Base-by-base conservation (phyloP, 169 alveolate species). In the Cryptosporidium sp. region DNA sequence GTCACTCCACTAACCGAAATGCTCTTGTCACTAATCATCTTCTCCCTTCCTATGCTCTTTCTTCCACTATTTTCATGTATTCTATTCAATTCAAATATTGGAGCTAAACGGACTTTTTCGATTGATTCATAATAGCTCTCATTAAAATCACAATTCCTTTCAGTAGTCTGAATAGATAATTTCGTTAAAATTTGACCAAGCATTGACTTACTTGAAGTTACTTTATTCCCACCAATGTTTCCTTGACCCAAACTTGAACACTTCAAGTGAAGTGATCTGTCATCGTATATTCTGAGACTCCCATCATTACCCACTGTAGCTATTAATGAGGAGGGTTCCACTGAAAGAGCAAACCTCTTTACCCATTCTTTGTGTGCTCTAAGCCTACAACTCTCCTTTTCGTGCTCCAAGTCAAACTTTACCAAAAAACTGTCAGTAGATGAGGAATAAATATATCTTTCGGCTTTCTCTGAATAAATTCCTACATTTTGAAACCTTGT, bases 241-340 rank as follows among this genome's bases (percentile, higher is more conserved):
- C 67, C 35, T n/a, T 55, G 67, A 2, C 67, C 71, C 48, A 65
- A 65, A 65, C 33, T 26, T 33, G 39, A 59, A 39, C 59, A 39
- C 23, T 29, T 80, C 8, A 16, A 18, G 37, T 59, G 59, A 59
- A 80, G 12, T 21, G 31, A 18, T 41, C 89, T 35, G 45, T 80
- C 74, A 29, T 80, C 89, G n/a, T 61, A 65, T 29, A 80, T 80
- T 18, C 59, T 31, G 39, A 80, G 65, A 65, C 41, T 48, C 21
- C 89, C 89, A 41, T 80, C 89, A 41, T 80, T 80, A 26, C 89
- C 89, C 3, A 80, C 89, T n/a, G 89, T 80, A 26, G 89, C 89
- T 12, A 80, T 0, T 29, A 80, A 41, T 62, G 89, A 80, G 3
- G 45, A 43, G 1, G 69, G 5, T 31, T 80, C 51, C 2, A 52